Evolutionary conservation across 1,284 basidiomycete species (phyloP).

Genomic region (Xanthoconium separans): DNA sequence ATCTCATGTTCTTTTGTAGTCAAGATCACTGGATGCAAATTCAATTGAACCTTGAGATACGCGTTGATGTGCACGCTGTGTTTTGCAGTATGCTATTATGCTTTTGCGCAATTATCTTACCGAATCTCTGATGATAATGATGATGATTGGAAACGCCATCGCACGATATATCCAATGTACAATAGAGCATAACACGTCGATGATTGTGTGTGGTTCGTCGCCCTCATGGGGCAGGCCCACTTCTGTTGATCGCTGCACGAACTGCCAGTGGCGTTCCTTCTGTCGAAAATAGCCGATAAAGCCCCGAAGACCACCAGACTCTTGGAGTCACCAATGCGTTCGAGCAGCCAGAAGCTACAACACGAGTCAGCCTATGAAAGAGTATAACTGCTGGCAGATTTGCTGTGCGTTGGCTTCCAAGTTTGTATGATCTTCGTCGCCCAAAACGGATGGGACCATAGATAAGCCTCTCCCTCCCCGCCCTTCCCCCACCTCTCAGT

Average conservation of each 20-base stretch:
- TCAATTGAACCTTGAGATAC: conserved; percentile 2
- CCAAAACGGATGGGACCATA: not conserved
- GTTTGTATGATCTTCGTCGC: not conserved
- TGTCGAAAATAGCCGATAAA: too few relatives aligned
- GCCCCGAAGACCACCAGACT: too few relatives aligned
- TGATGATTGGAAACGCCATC: conserved; percentile 10
- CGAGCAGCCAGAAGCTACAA: too few relatives aligned
- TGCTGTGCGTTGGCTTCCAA: too few relatives aligned
- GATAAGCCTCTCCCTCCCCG: conserved; percentile 7
- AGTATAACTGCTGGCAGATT: too few relatives aligned
- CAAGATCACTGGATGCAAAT: conserved; percentile 47
- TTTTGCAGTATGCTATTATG: not conserved
- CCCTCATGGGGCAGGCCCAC: too few relatives aligned
- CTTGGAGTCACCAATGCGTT: too few relatives aligned
- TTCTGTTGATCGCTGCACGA: too few relatives aligned
- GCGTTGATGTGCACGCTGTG: not conserved
- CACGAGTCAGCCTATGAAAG: too few relatives aligned
- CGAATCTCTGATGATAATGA: conserved; percentile 6
- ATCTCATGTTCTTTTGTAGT: conserved; percentile 30
- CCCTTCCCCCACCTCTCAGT: not conserved
- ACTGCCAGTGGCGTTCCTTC: too few relatives aligned
- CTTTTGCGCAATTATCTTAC: conserved; percentile 9
- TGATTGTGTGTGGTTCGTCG: not conserved
- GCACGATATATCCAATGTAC: conserved; percentile 21
- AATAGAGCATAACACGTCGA: conserved; percentile 6